A percentile compares a stretch with the other conserved stretches of the same genome.
These are phyloP conservation scores for Spiraea crenata DNA, from an alignment of 331 rosid species.

Conservation along the genomic window DNA sequence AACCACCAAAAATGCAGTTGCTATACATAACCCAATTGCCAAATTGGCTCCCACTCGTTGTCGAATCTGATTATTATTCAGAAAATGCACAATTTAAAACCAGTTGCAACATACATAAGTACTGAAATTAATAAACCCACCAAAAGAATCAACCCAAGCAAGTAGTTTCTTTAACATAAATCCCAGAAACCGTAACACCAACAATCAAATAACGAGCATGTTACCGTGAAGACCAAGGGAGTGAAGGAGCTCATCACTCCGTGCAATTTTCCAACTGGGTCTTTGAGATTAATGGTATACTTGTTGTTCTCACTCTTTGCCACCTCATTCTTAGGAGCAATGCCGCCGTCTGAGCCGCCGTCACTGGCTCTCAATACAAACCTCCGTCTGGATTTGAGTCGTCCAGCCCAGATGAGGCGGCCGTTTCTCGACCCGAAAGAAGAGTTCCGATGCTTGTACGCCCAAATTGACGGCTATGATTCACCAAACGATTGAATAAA, in stretches of 20 bases:
- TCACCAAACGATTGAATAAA: not conserved
- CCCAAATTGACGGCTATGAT: conserved; percentile 36
- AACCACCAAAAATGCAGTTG: conserved; percentile 43
- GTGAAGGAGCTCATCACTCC: conserved; percentile 42
- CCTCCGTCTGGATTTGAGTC: not conserved
- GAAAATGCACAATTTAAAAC: not conserved
- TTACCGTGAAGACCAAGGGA: conserved; percentile 40
- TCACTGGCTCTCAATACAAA: conserved; percentile 38
- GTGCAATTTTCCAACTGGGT: conserved; percentile 40
- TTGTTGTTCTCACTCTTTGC: conserved; percentile 19
- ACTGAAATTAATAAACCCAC: not conserved
- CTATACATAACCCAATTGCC: conserved; percentile 61
- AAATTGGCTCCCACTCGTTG: conserved; percentile 40
- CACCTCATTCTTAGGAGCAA: conserved; percentile 7
- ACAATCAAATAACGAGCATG: not conserved
- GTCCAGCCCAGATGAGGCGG: conserved; percentile 20
- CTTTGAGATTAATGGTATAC: conserved; percentile 12
- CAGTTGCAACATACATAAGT: not conserved
- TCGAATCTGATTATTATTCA: conserved; percentile 35
- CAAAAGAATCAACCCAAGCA: not conserved
- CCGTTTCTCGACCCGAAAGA: conserved; percentile 22
- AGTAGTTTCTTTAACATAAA: not conserved
- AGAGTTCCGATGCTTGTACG: conserved; percentile 25
- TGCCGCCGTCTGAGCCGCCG: conserved; percentile 3
- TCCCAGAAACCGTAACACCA: not conserved